These are phyloP conservation scores for Spathaspora hagerdaliae DNA, from an alignment of 805 yeast genomes.

Conservation along the genomic window DNA sequence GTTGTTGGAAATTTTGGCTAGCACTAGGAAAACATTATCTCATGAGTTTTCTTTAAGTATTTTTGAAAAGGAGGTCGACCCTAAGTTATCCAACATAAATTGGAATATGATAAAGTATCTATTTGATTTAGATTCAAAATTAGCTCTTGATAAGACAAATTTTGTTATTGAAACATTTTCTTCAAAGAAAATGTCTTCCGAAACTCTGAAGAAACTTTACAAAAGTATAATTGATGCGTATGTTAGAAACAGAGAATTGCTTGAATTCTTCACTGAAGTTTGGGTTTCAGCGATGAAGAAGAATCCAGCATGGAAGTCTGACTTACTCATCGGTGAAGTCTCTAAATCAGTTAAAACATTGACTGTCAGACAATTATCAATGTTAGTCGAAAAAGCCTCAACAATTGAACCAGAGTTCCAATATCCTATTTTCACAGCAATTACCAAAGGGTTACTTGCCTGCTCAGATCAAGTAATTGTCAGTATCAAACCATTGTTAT, in stretches of 20 bases:
- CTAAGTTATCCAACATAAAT: conserved; percentile 18
- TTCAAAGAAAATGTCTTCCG: conserved; percentile 2
- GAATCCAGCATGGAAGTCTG: conserved; percentile 19
- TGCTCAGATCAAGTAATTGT: conserved; percentile 18
- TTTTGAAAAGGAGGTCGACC: conserved; percentile 26
- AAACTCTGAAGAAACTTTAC: conserved; percentile 11
- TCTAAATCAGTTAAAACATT: conserved; percentile 40
- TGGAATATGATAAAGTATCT: conserved; percentile 47
- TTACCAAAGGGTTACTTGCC: conserved; percentile 40
- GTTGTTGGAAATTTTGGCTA: conserved; percentile 44
- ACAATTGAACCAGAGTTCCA: conserved; percentile 1
- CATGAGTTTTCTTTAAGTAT: conserved; percentile 44
- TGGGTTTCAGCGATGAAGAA: conserved; percentile 35
- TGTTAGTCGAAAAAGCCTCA: conserved; percentile 3
- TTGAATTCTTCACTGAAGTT: conserved; percentile 38
- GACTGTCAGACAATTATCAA: conserved; percentile 41
- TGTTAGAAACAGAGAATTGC: conserved; percentile 55
- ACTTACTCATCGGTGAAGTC: conserved; percentile 30
- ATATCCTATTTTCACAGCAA: conserved; percentile 14
- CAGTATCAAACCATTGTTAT: conserved; percentile 8
- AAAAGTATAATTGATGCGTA: conserved; percentile 43
- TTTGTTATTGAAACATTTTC: conserved; percentile 1
- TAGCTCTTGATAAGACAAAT: conserved; percentile 46
- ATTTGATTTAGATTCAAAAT: conserved; percentile 52
- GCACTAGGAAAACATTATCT: conserved; percentile 51